A percentile compares a stretch with the other conserved stretches of the same genome.
These are phyloP conservation scores for Aspergillus felis DNA, from an alignment of 2,329 filamentous ascomycete genomes.

Conservation along the genomic window DNA sequence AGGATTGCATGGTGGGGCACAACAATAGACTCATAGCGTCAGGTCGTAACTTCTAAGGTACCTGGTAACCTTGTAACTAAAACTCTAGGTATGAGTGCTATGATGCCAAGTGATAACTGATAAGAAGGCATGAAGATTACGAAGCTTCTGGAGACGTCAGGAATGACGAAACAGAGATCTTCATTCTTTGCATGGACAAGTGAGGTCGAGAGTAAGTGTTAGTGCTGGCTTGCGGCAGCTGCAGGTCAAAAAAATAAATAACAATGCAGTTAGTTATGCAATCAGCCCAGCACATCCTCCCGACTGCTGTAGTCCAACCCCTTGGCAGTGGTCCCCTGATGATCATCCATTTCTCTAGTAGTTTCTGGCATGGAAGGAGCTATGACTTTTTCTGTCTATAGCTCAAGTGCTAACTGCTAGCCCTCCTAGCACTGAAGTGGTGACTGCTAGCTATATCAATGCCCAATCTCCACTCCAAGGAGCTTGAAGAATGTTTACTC, in stretches of 20 bases:
- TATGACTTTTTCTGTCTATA: background rate
- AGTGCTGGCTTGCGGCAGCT: background rate
- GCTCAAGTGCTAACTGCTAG: too few species aligned
- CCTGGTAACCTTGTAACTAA: too few species aligned
- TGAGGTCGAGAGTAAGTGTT: background rate
- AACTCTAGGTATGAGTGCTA: too few species aligned
- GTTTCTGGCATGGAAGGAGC: background rate
- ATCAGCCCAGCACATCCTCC: background rate
- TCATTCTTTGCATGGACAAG: background rate
- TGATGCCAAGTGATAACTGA: background rate
- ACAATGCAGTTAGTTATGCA: slow-evolving; percentile 1
- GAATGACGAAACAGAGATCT: slow-evolving; percentile 1
- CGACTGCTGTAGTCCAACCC: background rate
- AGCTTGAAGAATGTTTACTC: too few species aligned
- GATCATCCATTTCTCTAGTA: background rate
- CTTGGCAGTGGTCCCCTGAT: slow-evolving; percentile 4
- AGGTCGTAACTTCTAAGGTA: too few species aligned
- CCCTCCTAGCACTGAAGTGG: too few species aligned
- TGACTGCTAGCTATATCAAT: too few species aligned
- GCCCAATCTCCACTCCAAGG: too few species aligned
- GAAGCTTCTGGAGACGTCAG: slow-evolving; percentile 5
- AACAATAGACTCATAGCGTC: background rate
- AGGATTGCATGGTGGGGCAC: background rate
- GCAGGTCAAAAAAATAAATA: background rate
- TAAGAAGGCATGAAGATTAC: slow-evolving; percentile 7